Conservation (phyloP, 192 early-diverging fungal genomes). For the Endogone sp. region DNA sequence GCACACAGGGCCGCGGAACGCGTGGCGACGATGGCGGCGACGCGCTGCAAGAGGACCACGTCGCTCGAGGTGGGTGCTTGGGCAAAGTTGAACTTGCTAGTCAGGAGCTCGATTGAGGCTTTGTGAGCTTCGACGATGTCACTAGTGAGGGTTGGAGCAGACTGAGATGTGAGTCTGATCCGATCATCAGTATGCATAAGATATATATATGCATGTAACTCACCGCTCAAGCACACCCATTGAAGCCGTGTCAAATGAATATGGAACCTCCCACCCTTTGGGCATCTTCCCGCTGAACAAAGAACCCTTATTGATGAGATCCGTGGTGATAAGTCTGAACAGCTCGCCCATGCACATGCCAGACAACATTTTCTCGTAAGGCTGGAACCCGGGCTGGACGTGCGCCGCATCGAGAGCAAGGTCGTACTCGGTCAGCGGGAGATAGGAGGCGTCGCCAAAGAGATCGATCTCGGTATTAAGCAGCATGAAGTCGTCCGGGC, state of each 20-base stretch:
- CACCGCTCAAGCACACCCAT: slow-evolving; percentile 42
- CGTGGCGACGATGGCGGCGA: slow-evolving; percentile 73
- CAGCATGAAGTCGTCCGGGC: slow-evolving; percentile 71
- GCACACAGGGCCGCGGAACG: slow-evolving; percentile 81
- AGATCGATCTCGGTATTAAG: slow-evolving; percentile 97
- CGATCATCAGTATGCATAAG: not conserved
- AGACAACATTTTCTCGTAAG: slow-evolving; percentile 96
- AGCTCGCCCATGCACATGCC: slow-evolving; percentile 95
- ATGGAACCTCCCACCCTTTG: slow-evolving; percentile 50
- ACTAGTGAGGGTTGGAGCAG: slow-evolving; percentile 55
- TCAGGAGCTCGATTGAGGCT: slow-evolving; percentile 58
- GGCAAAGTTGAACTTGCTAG: slow-evolving; percentile 49
- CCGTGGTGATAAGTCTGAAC: slow-evolving; percentile 71
- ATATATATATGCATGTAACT: not conserved
- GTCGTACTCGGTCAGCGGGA: slow-evolving; percentile 89
- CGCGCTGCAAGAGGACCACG: slow-evolving; percentile 65
- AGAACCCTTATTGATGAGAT: slow-evolving; percentile 76
- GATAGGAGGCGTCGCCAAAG: slow-evolving; percentile 65
- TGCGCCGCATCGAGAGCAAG: slow-evolving; percentile 73
- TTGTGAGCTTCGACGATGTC: slow-evolving; percentile 53
- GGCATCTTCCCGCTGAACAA: slow-evolving; percentile 69
- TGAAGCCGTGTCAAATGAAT: slow-evolving; percentile 47
- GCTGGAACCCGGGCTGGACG: slow-evolving; percentile 77
- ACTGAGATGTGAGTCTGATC: too few species aligned
- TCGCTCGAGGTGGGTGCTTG: slow-evolving; percentile 58